Evolutionary conservation across 2,329 filamentous ascomycete genomes (phyloP).

Genomic region (Helotiales sp.): DNA sequence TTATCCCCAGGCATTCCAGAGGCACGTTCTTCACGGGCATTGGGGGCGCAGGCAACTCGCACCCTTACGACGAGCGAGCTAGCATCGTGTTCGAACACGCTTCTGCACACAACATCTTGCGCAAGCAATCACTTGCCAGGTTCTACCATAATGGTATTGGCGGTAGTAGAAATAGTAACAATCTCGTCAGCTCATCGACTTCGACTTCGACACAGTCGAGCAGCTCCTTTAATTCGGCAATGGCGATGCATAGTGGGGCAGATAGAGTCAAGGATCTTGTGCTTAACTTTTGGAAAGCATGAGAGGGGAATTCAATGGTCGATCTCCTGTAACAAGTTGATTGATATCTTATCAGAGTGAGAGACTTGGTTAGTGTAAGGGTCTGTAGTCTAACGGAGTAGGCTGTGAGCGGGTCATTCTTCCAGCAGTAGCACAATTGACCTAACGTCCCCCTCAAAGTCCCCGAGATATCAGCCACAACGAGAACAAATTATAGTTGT

Average conservation of each 20-base stretch:
- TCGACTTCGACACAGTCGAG: neutral
- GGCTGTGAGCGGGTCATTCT: too few species aligned
- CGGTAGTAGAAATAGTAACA: slow-evolving; percentile 33
- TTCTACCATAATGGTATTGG: slow-evolving; percentile 29
- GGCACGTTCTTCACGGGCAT: slow-evolving; percentile 21
- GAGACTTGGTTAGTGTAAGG: too few species aligned
- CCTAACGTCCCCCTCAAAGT: too few species aligned
- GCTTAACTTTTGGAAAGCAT: too few species aligned
- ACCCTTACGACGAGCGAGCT: slow-evolving; percentile 13
- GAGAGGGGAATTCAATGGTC: too few species aligned
- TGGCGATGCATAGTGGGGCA: slow-evolving; percentile 11
- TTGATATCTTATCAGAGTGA: too few species aligned
- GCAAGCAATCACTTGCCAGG: neutral
- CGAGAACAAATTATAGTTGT: too few species aligned
- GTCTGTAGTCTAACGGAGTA: too few species aligned
- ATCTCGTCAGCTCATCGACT: neutral
- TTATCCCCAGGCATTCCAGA: neutral
- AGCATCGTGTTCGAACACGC: neutral
- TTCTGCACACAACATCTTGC: neutral
- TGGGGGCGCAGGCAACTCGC: slow-evolving; percentile 22
- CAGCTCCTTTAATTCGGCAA: neutral
- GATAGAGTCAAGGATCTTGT: too few species aligned
- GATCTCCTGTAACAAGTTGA: too few species aligned
- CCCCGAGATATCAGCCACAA: too few species aligned
- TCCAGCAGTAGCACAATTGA: too few species aligned